Conservation (phyloP, 2,329 filamentous ascomycete species). For the Rasamsonia emersonii region DNA sequence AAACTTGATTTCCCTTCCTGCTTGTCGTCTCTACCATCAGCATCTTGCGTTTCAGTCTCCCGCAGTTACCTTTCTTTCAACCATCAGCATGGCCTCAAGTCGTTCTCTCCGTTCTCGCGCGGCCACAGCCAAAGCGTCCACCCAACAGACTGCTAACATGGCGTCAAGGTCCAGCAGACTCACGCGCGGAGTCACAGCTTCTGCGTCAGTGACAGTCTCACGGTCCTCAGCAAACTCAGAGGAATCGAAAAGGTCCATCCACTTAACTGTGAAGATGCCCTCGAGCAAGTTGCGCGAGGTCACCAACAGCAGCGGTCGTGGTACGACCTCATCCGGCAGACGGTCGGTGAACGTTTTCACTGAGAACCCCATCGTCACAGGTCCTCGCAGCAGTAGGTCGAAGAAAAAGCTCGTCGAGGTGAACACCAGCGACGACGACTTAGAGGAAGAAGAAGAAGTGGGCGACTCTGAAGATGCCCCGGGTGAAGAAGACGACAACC, state of each 20-base stretch:
- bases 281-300: slow-evolving; percentile 42
- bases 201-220: slow-evolving; percentile 29
- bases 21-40: neutral
- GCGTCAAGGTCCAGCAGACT: slow-evolving; percentile 29
- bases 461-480: slow-evolving; percentile 23
- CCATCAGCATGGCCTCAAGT: slow-evolving; percentile 26
- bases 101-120: slow-evolving; percentile 31
- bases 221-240: slow-evolving; percentile 25
- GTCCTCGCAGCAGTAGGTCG: slow-evolving; percentile 37
- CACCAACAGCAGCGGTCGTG: slow-evolving; percentile 24
- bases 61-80: slow-evolving; percentile 3
- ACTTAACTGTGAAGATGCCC: slow-evolving; percentile 42
- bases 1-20: neutral
- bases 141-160: slow-evolving; percentile 24
- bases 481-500: slow-evolving; percentile 26
- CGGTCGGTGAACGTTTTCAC: slow-evolving; percentile 37
- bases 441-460: slow-evolving; percentile 35
- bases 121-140: slow-evolving; percentile 18
- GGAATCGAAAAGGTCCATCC: slow-evolving; percentile 33
- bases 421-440: slow-evolving; percentile 41
- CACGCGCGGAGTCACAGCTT: slow-evolving; percentile 21
- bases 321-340: slow-evolving; percentile 16
- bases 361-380: slow-evolving; percentile 37
- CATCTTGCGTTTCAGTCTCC: slow-evolving; percentile 1
- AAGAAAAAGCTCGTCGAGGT: slow-evolving; percentile 38